Base-by-base conservation (phyloP, 78 protist species). In the Monocercomonoides exilis region DNA sequence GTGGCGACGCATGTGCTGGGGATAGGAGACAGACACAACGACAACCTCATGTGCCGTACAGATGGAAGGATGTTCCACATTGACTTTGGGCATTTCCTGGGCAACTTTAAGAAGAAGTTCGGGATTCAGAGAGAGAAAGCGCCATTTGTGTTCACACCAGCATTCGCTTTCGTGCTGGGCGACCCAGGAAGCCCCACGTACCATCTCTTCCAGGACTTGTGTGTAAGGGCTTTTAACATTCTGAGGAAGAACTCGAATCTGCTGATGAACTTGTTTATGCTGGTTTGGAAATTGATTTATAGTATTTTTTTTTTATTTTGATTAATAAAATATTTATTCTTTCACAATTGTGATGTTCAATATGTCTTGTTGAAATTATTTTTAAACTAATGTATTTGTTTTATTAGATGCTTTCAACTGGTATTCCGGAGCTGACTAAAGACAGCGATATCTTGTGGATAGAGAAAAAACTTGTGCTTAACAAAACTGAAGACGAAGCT, bases 1-100 rank as follows among this genome's bases (percentile, higher is more conserved):
- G 97, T 95, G 5, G 97, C 97, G 21, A 96, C 98, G 33, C 94
- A 92, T 82, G 97, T 96, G 0, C 84, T 96, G 35, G 97, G 97
- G 32, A 93, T 96, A 35, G 99, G 98, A 43, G 99, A 97, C 46
- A 86, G 99, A 21, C 99, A 97, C 90, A 92, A 93, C 45, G 98
- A 95, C 89, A 96, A 96, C 77, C 81, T 94, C 42, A 94, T 96
- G 97, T 80, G 95, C 63, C 79, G 92, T 38, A 93, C 81, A 0
- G 70, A 85, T 2, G 99, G 99, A 1, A 77, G 91, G 36, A 64
- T 96, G 29, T 96, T 96, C 91, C 92, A 96, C 87, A 95, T 96
- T 70, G 97, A 97, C 85, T 97, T 95, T 87, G 98, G 98, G 3
- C 97, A 96, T 85, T 94, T 97, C 85, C 90, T 97, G 44, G 96